phyloP scores from a whole-genome alignment of 2,329 filamentous ascomycete species.

The Fusarium scirpi region DNA sequence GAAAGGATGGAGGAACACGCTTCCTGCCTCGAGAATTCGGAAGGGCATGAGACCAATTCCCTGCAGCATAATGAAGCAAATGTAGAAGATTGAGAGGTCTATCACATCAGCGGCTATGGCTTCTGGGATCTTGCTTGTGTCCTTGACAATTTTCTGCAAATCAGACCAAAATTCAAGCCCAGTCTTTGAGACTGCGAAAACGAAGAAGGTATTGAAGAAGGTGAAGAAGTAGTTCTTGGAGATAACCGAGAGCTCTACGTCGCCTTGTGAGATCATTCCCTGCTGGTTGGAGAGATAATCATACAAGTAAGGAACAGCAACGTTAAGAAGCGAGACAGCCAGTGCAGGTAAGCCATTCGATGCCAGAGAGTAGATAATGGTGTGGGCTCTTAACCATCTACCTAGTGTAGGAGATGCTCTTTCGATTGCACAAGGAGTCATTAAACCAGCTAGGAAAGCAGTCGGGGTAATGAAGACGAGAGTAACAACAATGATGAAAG shows the following conservation, averaged over 20 bases:
- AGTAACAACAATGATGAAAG: slow-evolving; percentile 84
- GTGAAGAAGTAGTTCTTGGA: slow-evolving; percentile 99
- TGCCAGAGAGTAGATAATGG: slow-evolving; percentile 79
- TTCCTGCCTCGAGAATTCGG: slow-evolving; percentile 89
- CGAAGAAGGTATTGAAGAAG: slow-evolving; percentile 98
- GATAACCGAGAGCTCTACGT: slow-evolving; percentile 93
- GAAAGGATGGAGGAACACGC: slow-evolving; percentile 85
- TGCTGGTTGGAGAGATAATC: slow-evolving; percentile 91
- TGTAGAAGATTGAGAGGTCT: slow-evolving; percentile 84
- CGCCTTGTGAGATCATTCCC: slow-evolving; percentile 94
- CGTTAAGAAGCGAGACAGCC: slow-evolving; percentile 86
- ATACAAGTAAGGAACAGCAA: slow-evolving; percentile 93
- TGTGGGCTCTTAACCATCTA: slow-evolving; percentile 73
- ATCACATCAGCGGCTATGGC: slow-evolving; percentile 82
- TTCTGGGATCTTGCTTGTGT: slow-evolving; percentile 81
- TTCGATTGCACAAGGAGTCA: slow-evolving; percentile 84
- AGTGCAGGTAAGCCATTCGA: slow-evolving; percentile 90
- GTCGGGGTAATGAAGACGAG: slow-evolving; percentile 90
- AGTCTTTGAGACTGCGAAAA: slow-evolving; percentile 90
- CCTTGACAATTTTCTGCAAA: slow-evolving; percentile 79
- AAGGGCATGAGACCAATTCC: slow-evolving; percentile 94
- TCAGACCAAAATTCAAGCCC: slow-evolving; percentile 80
- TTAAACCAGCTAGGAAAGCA: slow-evolving; percentile 79
- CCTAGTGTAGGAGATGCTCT: slow-evolving; percentile 79
- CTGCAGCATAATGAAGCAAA: slow-evolving; percentile 93